A percentile compares a stretch with the other conserved stretches of the same genome.
Evolutionary conservation across 257 asterid species (phyloP).

Genomic region (Vinca minor): DNA sequence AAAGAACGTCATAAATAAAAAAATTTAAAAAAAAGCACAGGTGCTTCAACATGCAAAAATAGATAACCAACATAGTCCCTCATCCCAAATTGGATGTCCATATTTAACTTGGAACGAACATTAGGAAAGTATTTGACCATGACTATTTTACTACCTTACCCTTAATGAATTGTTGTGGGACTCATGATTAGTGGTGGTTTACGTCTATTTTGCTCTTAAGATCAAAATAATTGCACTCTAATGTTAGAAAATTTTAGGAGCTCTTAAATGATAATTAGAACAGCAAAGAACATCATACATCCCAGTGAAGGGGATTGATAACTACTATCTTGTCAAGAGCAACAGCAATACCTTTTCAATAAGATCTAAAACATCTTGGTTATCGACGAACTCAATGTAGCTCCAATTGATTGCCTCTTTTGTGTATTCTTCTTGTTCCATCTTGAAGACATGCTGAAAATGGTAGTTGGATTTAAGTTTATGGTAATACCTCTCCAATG

Average conservation of each 20-base stretch:
- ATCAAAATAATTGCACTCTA: not conserved
- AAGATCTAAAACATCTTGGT: constrained; percentile 95
- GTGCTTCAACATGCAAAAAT: not conserved
- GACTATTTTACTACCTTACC: not conserved
- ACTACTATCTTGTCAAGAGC: not conserved
- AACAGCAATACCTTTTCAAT: constrained; percentile 68
- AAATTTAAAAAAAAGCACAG: not conserved
- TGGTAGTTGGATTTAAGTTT: constrained; percentile 20
- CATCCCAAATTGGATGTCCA: not conserved
- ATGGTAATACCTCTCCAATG: constrained; percentile 12
- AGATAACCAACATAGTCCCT: not conserved
- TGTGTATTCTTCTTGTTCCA: constrained; percentile 97
- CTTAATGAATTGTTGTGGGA: not conserved
- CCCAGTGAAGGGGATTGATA: not conserved
- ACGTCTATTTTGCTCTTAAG: not conserved
- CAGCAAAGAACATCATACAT: not conserved
- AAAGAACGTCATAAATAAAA: constrained; percentile 23
- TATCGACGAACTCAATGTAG: constrained; percentile 95
- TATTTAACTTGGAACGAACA: not conserved
- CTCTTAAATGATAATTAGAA: not conserved
- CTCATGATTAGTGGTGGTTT: not conserved
- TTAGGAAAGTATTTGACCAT: not conserved
- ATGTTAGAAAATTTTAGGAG: not conserved
- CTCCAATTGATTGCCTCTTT: constrained; percentile 94
- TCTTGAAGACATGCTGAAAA: constrained; percentile 93